Conservation (phyloP, 495 filamentous ascomycete genomes). For the Bathelium albidoporum region DNA sequence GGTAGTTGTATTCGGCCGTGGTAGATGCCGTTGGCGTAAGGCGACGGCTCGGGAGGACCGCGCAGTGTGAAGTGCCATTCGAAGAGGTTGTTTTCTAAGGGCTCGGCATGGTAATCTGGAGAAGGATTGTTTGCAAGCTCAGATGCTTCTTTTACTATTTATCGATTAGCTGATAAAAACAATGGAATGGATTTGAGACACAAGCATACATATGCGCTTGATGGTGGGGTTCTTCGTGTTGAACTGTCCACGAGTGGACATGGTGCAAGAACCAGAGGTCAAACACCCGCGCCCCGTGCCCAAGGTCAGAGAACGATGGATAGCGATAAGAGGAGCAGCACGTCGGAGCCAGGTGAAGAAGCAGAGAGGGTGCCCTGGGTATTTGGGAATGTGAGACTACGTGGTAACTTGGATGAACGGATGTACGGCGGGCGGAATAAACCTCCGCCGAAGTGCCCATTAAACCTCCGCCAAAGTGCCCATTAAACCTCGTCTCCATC, state of each 20-base stretch:
- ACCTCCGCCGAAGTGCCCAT: background rate
- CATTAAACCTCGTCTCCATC: no score
- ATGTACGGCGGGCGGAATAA: background rate
- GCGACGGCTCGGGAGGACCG: conserved; percentile 70
- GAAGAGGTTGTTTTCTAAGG: conserved; percentile 81
- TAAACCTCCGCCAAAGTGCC: background rate
- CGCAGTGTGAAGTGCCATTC: conserved; percentile 99
- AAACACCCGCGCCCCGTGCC: background rate
- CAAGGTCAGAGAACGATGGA: no score
- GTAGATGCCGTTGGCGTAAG: conserved; percentile 75
- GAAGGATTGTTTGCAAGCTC: conserved; percentile 71
- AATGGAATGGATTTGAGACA: background rate
- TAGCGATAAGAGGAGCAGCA: no score
- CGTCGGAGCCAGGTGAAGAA: background rate
- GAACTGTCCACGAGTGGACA: conserved; percentile 41
- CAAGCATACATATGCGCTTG: conserved; percentile 56
- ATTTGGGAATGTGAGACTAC: background rate
- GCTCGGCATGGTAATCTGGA: conserved; percentile 69
- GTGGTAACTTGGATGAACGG: background rate
- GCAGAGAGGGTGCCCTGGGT: background rate
- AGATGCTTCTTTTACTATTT: conserved; percentile 67
- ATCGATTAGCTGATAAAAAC: conserved; percentile 19
- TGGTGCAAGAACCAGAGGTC: conserved; percentile 10
- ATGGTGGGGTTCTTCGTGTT: conserved; percentile 74
- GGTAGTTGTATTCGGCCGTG: conserved; percentile 93